phyloP scores from a whole-genome alignment of 352 stramenopile genomes.

The Pythium diclinum region DNA sequence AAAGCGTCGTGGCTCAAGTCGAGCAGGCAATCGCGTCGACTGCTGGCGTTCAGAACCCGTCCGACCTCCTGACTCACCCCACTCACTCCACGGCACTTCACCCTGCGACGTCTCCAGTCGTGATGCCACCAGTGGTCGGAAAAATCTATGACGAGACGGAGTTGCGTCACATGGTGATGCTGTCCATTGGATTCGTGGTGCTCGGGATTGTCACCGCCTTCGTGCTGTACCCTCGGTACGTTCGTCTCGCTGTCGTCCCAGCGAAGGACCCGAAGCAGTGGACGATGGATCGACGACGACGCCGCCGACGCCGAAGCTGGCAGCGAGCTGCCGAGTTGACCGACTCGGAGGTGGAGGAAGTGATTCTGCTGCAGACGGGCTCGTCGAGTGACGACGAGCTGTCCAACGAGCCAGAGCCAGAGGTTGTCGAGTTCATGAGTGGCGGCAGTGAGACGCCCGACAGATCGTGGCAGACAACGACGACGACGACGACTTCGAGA shows the following conservation, averaged over 20 bases:
- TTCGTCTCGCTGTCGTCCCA: slow-evolving; percentile 8
- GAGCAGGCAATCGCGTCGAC: slow-evolving; percentile 10
- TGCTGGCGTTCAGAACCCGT: not conserved
- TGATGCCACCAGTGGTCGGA: not conserved
- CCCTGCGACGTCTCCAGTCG: not conserved
- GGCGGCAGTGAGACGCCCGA: not conserved
- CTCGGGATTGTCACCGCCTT: slow-evolving; percentile 8
- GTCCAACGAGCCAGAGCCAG: slow-evolving; percentile 25
- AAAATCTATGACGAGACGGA: slow-evolving; percentile 18
- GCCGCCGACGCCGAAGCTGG: slow-evolving; percentile 14
- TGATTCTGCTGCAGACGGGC: slow-evolving; percentile 16
- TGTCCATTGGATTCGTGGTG: slow-evolving; percentile 18
- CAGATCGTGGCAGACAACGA: not conserved
- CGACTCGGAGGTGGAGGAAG: slow-evolving; percentile 24
- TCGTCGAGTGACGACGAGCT: slow-evolving; percentile 15
- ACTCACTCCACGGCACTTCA: not conserved
- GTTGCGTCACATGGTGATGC: slow-evolving; percentile 10
- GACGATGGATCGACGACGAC: not conserved
- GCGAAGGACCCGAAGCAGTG: slow-evolving; percentile 2
- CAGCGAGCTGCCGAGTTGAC: slow-evolving; percentile 7
- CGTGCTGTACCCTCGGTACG: slow-evolving; percentile 15
- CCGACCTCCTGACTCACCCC: not conserved
- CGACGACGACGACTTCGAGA: not conserved
- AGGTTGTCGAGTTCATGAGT: slow-evolving; percentile 21
- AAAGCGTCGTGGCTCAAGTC: not conserved